Percentiles rank a stretch among this genome's conserved stretches.
Conservation (phyloP, 176 grass and related monocot genomes). For the Melocanna baccifera region DNA sequence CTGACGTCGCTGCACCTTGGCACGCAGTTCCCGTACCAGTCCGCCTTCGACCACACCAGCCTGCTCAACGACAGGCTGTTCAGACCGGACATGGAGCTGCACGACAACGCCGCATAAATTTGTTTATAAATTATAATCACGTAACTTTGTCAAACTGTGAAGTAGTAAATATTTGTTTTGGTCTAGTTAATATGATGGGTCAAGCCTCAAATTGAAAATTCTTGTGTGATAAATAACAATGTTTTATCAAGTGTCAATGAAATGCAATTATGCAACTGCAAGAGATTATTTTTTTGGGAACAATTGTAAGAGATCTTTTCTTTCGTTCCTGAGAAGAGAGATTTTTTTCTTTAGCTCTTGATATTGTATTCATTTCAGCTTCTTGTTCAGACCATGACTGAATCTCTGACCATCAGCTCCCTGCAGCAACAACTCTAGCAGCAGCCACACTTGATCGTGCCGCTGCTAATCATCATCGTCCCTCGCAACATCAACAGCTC, state of each 20-base stretch:
- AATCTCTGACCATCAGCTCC: conserved; percentile 48
- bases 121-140: not conserved
- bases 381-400: conserved; percentile 22
- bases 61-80: conserved; percentile 50
- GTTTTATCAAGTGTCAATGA: not conserved
- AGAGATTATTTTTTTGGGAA: not conserved
- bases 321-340: not conserved
- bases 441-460: conserved; percentile 1
- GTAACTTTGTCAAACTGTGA: not conserved
- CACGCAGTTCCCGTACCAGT: conserved; percentile 47
- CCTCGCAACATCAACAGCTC: conserved; percentile 26
- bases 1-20: conserved; percentile 46
- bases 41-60: conserved; percentile 37
- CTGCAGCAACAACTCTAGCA: conserved; percentile 42
- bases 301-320: not conserved
- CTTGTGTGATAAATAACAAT: not conserved
- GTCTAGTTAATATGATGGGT: not conserved
- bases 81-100: conserved; percentile 46
- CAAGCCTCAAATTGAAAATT: not conserved
- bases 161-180: not conserved
- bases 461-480: not conserved
- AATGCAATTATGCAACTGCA: not conserved
- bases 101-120: not conserved
- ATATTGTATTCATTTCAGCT: not conserved
- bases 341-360: conserved; percentile 3